Conservation (phyloP, 2,329 filamentous ascomycete genomes). For the Diaporthe eres region DNA sequence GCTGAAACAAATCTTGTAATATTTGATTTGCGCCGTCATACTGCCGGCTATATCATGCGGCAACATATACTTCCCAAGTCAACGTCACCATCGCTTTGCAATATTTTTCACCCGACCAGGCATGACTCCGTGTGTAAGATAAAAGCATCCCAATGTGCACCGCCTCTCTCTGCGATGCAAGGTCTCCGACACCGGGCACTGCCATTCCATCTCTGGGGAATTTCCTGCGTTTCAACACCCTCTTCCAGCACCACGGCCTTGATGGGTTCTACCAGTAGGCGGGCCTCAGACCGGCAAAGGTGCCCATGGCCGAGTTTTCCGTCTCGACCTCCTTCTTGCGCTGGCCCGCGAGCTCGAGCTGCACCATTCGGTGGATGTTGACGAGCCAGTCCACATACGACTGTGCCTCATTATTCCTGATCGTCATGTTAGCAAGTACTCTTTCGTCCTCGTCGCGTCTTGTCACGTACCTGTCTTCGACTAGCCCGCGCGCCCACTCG, state of each 20-base stretch:
- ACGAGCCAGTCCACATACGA: constrained; percentile 99
- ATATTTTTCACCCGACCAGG: constrained; percentile 4
- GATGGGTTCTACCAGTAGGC: constrained; percentile 67
- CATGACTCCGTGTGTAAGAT: constrained; percentile 23
- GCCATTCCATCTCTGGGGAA: too few species aligned
- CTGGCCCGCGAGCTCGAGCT: constrained; percentile 85
- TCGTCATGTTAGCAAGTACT: neutral
- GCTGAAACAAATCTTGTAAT: constrained; percentile 31
- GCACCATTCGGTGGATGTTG: constrained; percentile 92
- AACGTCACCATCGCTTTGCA: constrained; percentile 31
- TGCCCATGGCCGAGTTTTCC: constrained; percentile 64
- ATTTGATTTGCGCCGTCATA: constrained; percentile 32
- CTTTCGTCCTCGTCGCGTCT: neutral
- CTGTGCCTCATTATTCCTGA: constrained; percentile 89
- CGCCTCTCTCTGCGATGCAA: neutral
- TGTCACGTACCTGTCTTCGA: constrained; percentile 79
- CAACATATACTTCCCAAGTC: constrained; percentile 2
- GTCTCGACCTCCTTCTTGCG: constrained; percentile 75
- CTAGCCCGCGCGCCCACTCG: constrained; percentile 91
- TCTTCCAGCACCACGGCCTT: neutral
- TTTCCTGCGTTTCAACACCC: neutral
- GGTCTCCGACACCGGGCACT: neutral
- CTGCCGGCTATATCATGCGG: constrained; percentile 8
- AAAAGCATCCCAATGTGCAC: constrained; percentile 15
- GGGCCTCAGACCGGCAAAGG: constrained; percentile 72